Base-by-base conservation (phyloP, 2,329 filamentous ascomycete species). In the Ceratocystis ficicola region DNA sequence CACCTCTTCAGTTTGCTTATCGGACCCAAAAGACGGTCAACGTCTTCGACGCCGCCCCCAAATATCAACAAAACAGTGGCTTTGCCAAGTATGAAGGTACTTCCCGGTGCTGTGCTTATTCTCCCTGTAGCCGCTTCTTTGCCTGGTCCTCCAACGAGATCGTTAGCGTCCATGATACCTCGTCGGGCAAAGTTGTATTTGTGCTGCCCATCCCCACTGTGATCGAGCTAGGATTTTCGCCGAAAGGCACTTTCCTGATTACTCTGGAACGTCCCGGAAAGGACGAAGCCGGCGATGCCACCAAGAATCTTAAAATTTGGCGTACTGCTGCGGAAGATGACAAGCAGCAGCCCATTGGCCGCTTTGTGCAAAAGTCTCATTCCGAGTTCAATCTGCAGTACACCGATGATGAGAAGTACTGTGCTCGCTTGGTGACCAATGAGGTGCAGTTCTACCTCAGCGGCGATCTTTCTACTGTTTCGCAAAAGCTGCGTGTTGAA, bases 311-410 rank as follows among this genome's bases (percentile, higher is more conserved):
- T 70, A 97, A 96, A 81, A 87, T 99, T 71, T 99, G 94, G 94
- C 86, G 86, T 74, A 91, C 89, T 44, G 88, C 93, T 73, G 85
- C 88, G 7, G 75, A 81, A 12, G 78, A 77, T 68, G 83, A 87
- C 70, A 88, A 89, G 76, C 81, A 86, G 76, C 81, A 86, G 72
- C 86, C 92, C 36, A 82, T 96, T 59, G 93, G 92, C 69, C 83
- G 86, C 72, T 99, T 95, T 75, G 94, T 99, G 70, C 94, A 99
- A 77, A 96, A 96, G 81, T 88, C 86, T 70, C 90, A 95, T 79
- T 90, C 88, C 59, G 90, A 92, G 73, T 97, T 93, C 93, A 97
- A 96, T 75, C 81, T 99, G 73, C 93, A 97, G 77, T 99, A 97
- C 77, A 96, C 92, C 36, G 83, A 85, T 67, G 94, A 99, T 74